Conservation (phyloP, 305 asterid species). For the Salvia sclarea region DNA sequence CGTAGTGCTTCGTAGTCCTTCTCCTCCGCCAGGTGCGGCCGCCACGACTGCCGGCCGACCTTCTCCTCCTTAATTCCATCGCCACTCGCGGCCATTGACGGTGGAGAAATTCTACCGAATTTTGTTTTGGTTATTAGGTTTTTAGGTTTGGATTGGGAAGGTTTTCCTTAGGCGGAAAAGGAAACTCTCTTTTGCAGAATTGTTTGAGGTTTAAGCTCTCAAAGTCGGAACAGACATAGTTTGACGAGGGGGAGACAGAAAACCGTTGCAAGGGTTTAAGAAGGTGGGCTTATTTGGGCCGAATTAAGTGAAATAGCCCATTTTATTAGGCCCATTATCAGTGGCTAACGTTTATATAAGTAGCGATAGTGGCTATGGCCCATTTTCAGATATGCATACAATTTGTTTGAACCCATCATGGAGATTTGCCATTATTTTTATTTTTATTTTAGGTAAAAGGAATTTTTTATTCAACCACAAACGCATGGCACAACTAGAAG, state of each 20-base stretch:
- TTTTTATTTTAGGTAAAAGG: no score
- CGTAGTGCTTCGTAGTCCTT: slow-evolving; percentile 62
- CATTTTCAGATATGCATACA: no score
- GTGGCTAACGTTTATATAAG: no score
- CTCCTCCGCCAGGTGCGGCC: slow-evolving; percentile 66
- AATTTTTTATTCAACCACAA: no score
- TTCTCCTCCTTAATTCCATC: neutral
- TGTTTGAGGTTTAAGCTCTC: neutral
- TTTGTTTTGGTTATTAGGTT: neutral
- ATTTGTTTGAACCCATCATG: no score
- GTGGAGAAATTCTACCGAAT: neutral
- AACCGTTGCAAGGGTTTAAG: slow-evolving; percentile 12
- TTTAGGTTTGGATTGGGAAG: neutral
- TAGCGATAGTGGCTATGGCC: no score
- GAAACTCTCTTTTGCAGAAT: neutral
- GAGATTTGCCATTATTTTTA: no score
- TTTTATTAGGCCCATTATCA: no score
- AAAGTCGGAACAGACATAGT: neutral
- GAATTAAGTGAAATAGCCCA: no score
- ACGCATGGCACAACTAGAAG: no score
- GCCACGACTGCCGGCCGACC: slow-evolving; percentile 26
- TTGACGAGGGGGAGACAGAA: neutral
- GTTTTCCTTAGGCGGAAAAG: neutral
- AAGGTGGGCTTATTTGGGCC: neutral
- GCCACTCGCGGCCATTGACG: slow-evolving; percentile 22